phyloP scores from a whole-genome alignment of 2,329 filamentous ascomycete genomes.

The Botrytis tulipae region DNA sequence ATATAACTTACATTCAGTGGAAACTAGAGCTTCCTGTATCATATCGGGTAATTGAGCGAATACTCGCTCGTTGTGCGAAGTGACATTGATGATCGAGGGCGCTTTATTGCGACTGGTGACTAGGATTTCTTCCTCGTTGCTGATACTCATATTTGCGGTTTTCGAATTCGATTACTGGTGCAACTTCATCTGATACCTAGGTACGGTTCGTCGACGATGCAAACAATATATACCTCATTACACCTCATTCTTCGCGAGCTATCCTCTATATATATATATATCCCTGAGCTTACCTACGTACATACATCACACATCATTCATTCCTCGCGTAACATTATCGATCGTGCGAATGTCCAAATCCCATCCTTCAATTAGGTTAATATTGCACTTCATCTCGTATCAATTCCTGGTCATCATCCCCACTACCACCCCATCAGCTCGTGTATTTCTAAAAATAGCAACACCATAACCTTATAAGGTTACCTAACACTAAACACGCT shows the following conservation, averaged over 20 bases:
- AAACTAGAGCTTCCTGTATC: slow-evolving; percentile 35
- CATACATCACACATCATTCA: neutral
- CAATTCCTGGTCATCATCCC: neutral
- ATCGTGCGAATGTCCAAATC: neutral
- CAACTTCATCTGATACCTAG: neutral
- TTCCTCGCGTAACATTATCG: neutral
- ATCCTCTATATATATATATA: neutral
- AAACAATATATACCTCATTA: neutral
- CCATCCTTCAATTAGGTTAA: neutral
- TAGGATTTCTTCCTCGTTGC: slow-evolving; percentile 26
- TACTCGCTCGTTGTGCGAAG: slow-evolving; percentile 29
- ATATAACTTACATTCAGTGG: slow-evolving; percentile 31
- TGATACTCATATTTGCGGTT: neutral
- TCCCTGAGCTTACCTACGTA: neutral
- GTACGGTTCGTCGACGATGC: neutral
- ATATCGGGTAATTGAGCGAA: slow-evolving; percentile 34
- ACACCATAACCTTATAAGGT: neutral
- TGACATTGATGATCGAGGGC: slow-evolving; percentile 34
- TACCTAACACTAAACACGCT: neutral
- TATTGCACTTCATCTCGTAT: neutral
- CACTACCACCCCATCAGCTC: neutral
- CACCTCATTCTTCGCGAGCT: neutral
- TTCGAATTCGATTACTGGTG: neutral
- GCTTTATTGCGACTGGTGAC: slow-evolving; percentile 33
- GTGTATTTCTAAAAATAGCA: neutral